Evolutionary conservation across 176 grass and related monocot genomes (phyloP).

Genomic region (bread wheat (Triticum aestivum)): DNA sequence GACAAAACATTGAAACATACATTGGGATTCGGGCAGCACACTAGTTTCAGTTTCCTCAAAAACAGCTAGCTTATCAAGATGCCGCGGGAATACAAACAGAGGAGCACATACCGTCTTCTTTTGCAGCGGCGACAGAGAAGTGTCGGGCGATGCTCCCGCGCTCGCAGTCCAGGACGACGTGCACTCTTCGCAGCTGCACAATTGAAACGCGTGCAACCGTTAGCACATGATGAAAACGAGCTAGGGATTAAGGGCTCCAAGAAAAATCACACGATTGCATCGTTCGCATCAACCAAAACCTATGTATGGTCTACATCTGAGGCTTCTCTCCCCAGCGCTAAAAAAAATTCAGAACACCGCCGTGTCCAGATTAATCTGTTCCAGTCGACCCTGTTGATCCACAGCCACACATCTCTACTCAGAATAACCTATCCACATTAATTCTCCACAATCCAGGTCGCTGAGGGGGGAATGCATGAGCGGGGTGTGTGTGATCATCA

Average conservation of each 20-base stretch:
- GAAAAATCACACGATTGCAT: background rate
- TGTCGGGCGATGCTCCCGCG: conserved; percentile 36
- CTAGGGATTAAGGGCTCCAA: background rate
- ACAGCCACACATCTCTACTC: too few species aligned
- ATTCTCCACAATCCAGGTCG: background rate
- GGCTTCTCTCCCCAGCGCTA: background rate
- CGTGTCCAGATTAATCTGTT: too few species aligned
- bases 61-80: background rate
- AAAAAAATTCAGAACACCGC: too few species aligned
- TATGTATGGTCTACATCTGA: too few species aligned
- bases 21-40: background rate
- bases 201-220: background rate
- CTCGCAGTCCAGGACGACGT: conserved; percentile 34
- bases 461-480: too few species aligned
- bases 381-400: too few species aligned
- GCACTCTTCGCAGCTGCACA: conserved; percentile 52
- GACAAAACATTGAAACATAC: background rate
- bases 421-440: background rate
- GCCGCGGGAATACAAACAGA: background rate
- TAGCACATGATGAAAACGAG: background rate
- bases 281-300: too few species aligned
- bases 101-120: conserved; percentile 17
- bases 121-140: conserved; percentile 39
- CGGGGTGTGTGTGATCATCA: too few species aligned
- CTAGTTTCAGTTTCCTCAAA: background rate